Evolutionary conservation across 108 stramenopile genomes (phyloP).

Genomic region (Nitzschia sp.): DNA sequence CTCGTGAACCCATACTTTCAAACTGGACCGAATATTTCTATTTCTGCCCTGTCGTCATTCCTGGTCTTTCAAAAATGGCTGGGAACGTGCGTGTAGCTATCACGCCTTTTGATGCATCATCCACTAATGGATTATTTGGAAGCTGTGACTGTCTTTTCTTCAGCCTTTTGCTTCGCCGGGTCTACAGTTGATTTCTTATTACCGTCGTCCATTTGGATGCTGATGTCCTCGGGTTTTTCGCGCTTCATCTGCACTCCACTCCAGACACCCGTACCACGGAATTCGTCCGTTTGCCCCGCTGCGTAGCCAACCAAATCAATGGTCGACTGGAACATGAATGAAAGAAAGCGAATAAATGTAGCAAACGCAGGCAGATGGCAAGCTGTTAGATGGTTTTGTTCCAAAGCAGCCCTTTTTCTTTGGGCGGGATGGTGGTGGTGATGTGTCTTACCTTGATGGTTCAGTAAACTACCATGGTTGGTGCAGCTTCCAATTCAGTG

Average conservation of each 20-base stretch:
- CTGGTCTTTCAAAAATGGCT: background rate
- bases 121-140: background rate
- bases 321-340: slow-evolving; percentile 45
- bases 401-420: too few species aligned
- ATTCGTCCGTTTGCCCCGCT: slow-evolving; percentile 71
- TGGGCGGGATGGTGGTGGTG: background rate
- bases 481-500: slow-evolving; percentile 53
- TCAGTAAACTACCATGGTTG: slow-evolving; percentile 89
- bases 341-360: background rate
- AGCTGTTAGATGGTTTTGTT: background rate
- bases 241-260: slow-evolving; percentile 61
- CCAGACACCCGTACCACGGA: slow-evolving; percentile 82
- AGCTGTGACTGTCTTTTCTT: background rate
- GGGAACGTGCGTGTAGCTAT: background rate
- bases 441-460: slow-evolving; percentile 67
- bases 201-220: background rate
- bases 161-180: background rate
- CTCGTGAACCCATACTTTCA: background rate
- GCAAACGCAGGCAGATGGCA: too few species aligned
- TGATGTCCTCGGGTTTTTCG: slow-evolving; percentile 31
- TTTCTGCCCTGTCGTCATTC: slow-evolving; percentile 6
- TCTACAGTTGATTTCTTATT: background rate
- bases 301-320: slow-evolving; percentile 76
- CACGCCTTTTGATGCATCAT: background rate
- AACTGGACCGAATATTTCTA: slow-evolving; percentile 5